Percentiles rank a stretch among this genome's conserved stretches.
phyloP scores from a whole-genome alignment of 768 basidiomycete genomes.

The Fomitopsis serialis region DNA sequence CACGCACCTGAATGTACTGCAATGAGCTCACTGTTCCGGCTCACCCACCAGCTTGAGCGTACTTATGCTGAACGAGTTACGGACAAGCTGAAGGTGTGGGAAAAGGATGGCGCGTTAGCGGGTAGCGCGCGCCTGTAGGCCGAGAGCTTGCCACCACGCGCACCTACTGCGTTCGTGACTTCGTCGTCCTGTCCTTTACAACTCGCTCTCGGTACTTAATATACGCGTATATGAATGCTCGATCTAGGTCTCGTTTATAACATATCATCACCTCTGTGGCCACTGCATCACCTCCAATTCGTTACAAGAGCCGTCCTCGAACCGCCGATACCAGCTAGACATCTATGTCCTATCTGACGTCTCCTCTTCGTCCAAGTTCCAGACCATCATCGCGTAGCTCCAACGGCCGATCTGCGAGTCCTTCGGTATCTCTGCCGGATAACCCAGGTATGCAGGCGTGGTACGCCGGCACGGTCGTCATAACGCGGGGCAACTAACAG shows the following conservation, averaged over 20 bases:
- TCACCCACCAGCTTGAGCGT: no score
- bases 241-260: background rate
- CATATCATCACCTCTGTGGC: background rate
- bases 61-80: no score
- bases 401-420: constrained; percentile 45
- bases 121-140: no score
- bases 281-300: background rate
- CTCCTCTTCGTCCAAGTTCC: constrained; percentile 32
- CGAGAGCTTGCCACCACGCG: no score
- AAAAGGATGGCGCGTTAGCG: no score
- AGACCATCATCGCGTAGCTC: constrained; percentile 48
- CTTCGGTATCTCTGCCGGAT: constrained; percentile 44
- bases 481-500: background rate
- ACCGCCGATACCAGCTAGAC: background rate
- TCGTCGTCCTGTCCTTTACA: no score
- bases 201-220: no score
- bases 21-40: no score
- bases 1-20: no score
- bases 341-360: constrained; percentile 16
- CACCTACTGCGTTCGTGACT: no score
- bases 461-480: no score
- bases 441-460: constrained; percentile 53
- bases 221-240: constrained; percentile 8
- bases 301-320: background rate
- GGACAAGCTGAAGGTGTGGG: no score